These are phyloP conservation scores for Pulveroboletus sp. DNA, from an alignment of 768 basidiomycete species.

Conservation along the genomic window DNA sequence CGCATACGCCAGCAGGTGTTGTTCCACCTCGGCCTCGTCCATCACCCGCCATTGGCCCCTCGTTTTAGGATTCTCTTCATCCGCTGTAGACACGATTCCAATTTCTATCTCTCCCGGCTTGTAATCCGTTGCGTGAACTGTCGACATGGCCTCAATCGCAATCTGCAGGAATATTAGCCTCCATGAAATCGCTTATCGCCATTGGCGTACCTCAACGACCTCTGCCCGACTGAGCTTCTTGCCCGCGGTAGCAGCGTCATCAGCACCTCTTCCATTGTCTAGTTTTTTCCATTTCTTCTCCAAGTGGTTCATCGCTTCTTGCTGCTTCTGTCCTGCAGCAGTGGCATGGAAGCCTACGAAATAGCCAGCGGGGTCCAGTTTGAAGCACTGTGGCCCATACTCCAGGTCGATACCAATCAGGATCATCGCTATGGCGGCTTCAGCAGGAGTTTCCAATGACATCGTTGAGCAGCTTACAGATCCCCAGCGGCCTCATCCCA, in stretches of 20 bases:
- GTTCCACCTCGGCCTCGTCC: constrained; percentile 73
- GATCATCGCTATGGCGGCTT: constrained; percentile 73
- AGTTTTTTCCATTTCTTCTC: constrained; percentile 99
- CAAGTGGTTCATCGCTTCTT: constrained; percentile 96
- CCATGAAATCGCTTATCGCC: neutral
- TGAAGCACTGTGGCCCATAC: constrained; percentile 94
- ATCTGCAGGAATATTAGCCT: constrained; percentile 46
- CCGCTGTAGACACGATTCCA: constrained; percentile 78
- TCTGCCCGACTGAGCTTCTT: constrained; percentile 68
- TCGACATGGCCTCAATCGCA: constrained; percentile 93
- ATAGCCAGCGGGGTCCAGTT: constrained; percentile 97
- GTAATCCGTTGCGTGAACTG: constrained; percentile 93
- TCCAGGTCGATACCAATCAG: constrained; percentile 91
- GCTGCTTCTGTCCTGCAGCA: constrained; percentile 94
- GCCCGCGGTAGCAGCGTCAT: constrained; percentile 75
- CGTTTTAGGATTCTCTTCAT: constrained; percentile 71
- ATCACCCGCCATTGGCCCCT: constrained; percentile 79
- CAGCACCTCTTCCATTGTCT: constrained; percentile 72
- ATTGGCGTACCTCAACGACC: constrained; percentile 79
- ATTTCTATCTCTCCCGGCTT: constrained; percentile 96
- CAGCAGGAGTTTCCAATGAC: neutral
- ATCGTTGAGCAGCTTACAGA: constrained; percentile 54
- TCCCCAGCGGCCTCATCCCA: constrained; percentile 94
- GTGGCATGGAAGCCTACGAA: constrained; percentile 99
- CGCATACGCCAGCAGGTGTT: constrained; percentile 79